These are phyloP conservation scores for Pseudogymnoascus sp. DNA, from an alignment of 2,329 filamentous ascomycete species.

Conservation along the genomic window DNA sequence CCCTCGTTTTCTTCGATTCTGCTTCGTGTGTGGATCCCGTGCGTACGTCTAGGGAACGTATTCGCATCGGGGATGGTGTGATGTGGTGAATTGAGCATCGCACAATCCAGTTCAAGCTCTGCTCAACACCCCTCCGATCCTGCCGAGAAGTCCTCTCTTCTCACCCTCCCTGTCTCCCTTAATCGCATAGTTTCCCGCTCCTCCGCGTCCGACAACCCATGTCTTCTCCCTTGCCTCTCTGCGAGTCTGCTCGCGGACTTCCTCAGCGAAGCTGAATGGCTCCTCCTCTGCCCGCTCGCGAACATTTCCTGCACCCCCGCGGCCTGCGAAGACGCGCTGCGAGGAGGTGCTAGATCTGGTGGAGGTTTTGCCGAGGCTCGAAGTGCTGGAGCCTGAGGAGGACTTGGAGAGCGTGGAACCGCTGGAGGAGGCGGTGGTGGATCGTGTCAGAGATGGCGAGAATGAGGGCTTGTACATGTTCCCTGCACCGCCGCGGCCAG, in stretches of 20 bases:
- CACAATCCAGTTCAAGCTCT: neutral
- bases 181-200: slow-evolving; percentile 23
- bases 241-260: slow-evolving; percentile 23
- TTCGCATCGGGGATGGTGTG: neutral
- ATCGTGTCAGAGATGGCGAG: neutral
- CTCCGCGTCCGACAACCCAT: slow-evolving; percentile 25
- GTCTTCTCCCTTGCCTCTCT: slow-evolving; percentile 21
- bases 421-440: slow-evolving; percentile 16
- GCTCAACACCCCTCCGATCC: neutral
- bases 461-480: slow-evolving; percentile 24
- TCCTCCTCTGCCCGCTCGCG: slow-evolving; percentile 20
- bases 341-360: slow-evolving; percentile 16
- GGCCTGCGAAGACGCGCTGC: slow-evolving; percentile 13
- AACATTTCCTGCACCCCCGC: slow-evolving; percentile 28
- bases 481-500: slow-evolving; percentile 26
- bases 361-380: neutral
- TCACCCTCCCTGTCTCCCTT: neutral
- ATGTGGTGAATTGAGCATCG: neutral
- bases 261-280: slow-evolving; percentile 27
- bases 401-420: slow-evolving; percentile 24
- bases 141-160: neutral
- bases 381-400: slow-evolving; percentile 20
- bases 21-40: neutral
- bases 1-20: neutral
- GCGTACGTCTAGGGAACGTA: neutral